Conservation (phyloP, 164 flowering plant genomes). For the Berberis vulgaris region DNA sequence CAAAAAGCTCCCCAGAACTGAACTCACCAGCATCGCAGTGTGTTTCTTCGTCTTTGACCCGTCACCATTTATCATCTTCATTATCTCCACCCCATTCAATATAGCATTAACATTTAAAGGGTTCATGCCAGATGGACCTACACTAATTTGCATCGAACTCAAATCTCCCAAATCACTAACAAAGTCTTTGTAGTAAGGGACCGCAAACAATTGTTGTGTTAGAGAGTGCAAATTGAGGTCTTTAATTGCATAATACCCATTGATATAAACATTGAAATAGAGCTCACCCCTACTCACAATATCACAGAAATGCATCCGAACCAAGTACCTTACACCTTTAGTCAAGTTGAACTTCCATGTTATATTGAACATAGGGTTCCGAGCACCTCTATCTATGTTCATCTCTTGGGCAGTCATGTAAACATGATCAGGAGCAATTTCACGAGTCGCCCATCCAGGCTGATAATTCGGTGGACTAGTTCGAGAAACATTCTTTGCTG, state of each 20-base stretch:
- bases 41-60: conserved; percentile 21
- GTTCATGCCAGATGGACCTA: conserved; percentile 55
- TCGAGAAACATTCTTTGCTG: conserved; percentile 29
- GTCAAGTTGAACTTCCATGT: conserved; percentile 47
- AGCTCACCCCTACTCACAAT: conserved; percentile 52
- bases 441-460: conserved; percentile 35
- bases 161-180: conserved; percentile 32
- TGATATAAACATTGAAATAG: conserved; percentile 57
- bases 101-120: conserved; percentile 43
- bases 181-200: conserved; percentile 59
- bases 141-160: conserved; percentile 30
- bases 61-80: conserved; percentile 39
- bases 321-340: conserved; percentile 27
- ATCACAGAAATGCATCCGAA: conserved; percentile 85
- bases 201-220: conserved; percentile 31
- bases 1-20: conserved; percentile 35
- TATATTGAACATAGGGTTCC: conserved; percentile 37
- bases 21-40: conserved; percentile 31
- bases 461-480: conserved; percentile 33
- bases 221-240: conserved; percentile 44
- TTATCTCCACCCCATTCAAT: conserved; percentile 80
- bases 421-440: conserved; percentile 35
- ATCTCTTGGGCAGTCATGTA: conserved; percentile 76
- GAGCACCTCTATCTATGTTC: conserved; percentile 28
- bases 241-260: conserved; percentile 31